These are phyloP conservation scores for Pulveroboletus sp. DNA, from an alignment of 768 basidiomycete species.

Conservation along the genomic window DNA sequence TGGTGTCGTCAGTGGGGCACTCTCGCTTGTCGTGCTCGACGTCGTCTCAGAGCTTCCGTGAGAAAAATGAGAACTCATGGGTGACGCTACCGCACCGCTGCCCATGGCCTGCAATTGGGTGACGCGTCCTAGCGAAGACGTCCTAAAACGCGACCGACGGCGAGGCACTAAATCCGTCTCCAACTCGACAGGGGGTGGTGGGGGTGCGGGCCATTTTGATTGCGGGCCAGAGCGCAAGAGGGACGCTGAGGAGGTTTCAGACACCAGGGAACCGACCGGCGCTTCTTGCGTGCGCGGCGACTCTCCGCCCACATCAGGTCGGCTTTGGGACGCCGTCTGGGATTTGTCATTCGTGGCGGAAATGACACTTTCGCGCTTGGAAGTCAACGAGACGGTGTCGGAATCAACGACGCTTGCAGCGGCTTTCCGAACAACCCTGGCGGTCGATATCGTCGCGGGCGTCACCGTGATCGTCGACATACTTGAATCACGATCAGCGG, in stretches of 20 bases:
- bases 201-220: constrained; percentile 31
- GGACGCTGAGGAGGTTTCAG: constrained; percentile 14
- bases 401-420: constrained; percentile 49
- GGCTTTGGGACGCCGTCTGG: constrained; percentile 1
- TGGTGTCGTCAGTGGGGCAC: constrained; percentile 16
- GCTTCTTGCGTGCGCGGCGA: constrained; percentile 11
- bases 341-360: no score
- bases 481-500: constrained; percentile 30
- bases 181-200: constrained; percentile 26
- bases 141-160: constrained; percentile 27
- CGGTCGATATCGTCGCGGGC: constrained; percentile 40
- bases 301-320: neutral
- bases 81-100: constrained; percentile 35
- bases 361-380: constrained; percentile 12
- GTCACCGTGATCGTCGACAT: constrained; percentile 44
- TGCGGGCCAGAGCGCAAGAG: constrained; percentile 17
- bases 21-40: constrained; percentile 33
- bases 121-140: constrained; percentile 28
- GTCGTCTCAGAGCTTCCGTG: constrained; percentile 33
- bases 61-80: constrained; percentile 44
- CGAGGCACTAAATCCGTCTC: constrained; percentile 23
- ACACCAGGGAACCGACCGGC: constrained; percentile 11
- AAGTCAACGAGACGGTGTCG: constrained; percentile 21
- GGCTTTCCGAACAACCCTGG: constrained; percentile 46
- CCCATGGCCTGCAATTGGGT: constrained; percentile 20